A percentile compares a stretch with the other conserved stretches of the same genome.
Conservation (phyloP, 1,139 yeast species). For the Pichia sp. region DNA sequence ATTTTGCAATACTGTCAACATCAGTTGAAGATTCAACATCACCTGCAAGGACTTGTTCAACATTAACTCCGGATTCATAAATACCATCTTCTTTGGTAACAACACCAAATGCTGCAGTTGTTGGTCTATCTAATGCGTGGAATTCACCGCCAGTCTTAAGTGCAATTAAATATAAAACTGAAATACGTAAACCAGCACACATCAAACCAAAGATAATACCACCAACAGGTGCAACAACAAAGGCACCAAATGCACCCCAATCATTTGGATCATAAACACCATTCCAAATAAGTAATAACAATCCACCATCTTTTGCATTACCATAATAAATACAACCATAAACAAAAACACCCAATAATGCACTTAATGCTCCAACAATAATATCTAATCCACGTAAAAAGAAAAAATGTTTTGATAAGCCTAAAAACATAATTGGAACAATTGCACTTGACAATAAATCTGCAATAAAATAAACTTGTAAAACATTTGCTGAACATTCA, state of each 20-base stretch:
- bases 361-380: constrained; percentile 78
- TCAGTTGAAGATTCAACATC: constrained; percentile 4
- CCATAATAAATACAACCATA: constrained; percentile 77
- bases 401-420: constrained; percentile 61
- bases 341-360: constrained; percentile 69
- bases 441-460: constrained; percentile 84
- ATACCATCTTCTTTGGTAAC: constrained; percentile 8
- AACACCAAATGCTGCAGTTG: constrained; percentile 15
- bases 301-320: constrained; percentile 72
- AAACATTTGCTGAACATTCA: constrained; percentile 70
- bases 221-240: constrained; percentile 84
- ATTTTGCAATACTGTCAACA: not conserved
- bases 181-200: constrained; percentile 47
- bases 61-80: constrained; percentile 5
- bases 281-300: constrained; percentile 61
- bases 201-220: constrained; percentile 56
- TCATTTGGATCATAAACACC: constrained; percentile 73
- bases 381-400: constrained; percentile 77
- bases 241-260: constrained; percentile 95
- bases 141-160: constrained; percentile 40
- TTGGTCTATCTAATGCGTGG: constrained; percentile 52
- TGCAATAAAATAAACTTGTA: constrained; percentile 84
- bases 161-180: constrained; percentile 34
- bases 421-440: constrained; percentile 79
- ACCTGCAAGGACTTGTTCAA: not conserved